Percentiles rank a stretch among this genome's conserved stretches.
Evolutionary conservation across 345 rosid genomes (phyloP).

Genomic region (Eucalyptus cloeziana): DNA sequence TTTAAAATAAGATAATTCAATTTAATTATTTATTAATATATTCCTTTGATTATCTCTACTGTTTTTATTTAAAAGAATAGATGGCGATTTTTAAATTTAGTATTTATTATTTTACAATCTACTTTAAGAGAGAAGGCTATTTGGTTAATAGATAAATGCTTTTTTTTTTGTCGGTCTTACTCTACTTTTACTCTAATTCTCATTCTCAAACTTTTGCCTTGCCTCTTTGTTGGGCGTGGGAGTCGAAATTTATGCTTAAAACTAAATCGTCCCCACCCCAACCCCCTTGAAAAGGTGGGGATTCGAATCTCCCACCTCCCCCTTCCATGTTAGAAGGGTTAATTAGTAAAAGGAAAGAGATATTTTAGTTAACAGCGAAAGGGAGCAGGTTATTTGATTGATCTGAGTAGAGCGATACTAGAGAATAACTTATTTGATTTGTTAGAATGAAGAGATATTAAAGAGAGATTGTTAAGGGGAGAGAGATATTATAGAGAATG

Average conservation of each 20-base stretch:
- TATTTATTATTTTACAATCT: neutral
- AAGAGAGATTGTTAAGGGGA: neutral
- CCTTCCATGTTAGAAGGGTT: neutral
- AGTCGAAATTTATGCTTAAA: fast-evolving
- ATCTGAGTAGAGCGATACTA: neutral
- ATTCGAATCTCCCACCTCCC: no score
- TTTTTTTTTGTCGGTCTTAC: no score
- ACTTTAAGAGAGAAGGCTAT: neutral
- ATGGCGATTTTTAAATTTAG: neutral
- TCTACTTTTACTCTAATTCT: fast-evolving
- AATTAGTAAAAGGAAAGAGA: neutral
- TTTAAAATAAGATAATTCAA: neutral
- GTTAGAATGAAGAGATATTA: neutral
- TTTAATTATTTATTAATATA: neutral
- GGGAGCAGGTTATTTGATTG: neutral
- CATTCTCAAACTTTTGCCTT: no score
- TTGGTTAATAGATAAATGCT: neutral
- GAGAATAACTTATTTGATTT: neutral
- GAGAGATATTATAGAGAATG: neutral
- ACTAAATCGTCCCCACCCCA: fast-evolving
- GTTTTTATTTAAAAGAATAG: neutral
- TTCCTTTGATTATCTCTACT: neutral
- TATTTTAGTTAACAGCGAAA: neutral
- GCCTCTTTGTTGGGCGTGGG: fast-evolving
- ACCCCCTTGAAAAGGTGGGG: fast-evolving